Percentiles rank a stretch among this genome's conserved stretches.
These are phyloP conservation scores for Dendrobium officinale DNA, from an alignment of 106 monocot genomes.

Conservation along the genomic window DNA sequence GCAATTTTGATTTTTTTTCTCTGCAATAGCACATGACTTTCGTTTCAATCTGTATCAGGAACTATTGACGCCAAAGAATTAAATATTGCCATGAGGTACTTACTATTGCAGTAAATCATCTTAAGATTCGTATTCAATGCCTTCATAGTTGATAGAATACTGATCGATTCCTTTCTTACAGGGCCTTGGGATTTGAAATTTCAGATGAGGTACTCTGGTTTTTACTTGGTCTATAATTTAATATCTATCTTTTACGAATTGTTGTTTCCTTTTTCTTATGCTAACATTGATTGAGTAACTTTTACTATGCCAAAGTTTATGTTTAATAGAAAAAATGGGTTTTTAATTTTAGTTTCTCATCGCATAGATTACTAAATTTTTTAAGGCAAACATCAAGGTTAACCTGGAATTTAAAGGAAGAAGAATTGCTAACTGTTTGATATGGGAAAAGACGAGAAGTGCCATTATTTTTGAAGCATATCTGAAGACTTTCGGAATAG, in stretches of 20 bases:
- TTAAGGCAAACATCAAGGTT: not conserved
- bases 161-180: conserved; percentile 25
- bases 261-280: not conserved
- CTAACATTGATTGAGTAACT: not conserved
- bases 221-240: not conserved
- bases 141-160: not conserved
- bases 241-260: not conserved
- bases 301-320: not conserved
- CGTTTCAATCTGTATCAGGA: conserved; percentile 26
- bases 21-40: not conserved
- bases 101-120: not conserved
- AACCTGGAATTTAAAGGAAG: no score
- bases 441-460: no score
- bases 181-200: conserved; percentile 97
- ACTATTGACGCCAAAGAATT: conserved; percentile 90
- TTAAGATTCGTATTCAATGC: not conserved
- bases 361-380: not conserved
- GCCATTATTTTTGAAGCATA: no score
- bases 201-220: conserved; percentile 51
- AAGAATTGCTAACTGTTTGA: no score
- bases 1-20: not conserved
- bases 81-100: conserved; percentile 91
- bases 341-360: not conserved
- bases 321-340: not conserved
- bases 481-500: no score